Base-by-base conservation (phyloP, 2,329 filamentous ascomycete species). In the Fusarium succisae region DNA sequence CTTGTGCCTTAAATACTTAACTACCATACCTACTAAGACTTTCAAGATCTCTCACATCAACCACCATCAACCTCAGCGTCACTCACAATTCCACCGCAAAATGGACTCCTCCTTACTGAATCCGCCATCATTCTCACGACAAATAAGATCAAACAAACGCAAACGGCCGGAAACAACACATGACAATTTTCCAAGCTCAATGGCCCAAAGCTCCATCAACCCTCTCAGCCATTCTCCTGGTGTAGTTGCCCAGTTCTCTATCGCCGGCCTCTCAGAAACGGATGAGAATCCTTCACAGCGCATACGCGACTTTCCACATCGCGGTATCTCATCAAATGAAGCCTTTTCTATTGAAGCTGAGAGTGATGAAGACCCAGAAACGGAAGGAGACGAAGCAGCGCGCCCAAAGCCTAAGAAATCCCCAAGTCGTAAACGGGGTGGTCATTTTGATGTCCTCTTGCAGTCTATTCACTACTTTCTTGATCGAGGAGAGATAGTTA, bases 381-480 rank as follows among this genome's bases (percentile, higher is more conserved):
- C 65, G 51, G 63, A 74, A 51, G 58, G 47, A 26, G 58, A 64
- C 59, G 44, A 55, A 37, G 38, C 59, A 60, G 56, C 66, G 41
- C 64, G 50, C 15, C 70, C 57, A 73, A 69, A 67, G 45, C 67
- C 65, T n/a, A 59, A 67, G 38, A 64, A 73, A 30, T 37, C 43
- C 6, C 54, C 63, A n/a, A 65, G 55, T 11, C 64, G 67, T n/a
- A 70, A 55, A 45, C 73, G 70, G 3, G 75, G 73, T 28, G 74
- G 84, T 24, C 92, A 95, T 82, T 82, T 96, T 10, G 86, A 89
- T 63, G 89, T 91, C 17, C 83, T 98, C 64, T 91, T 91, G 4
- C 87, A 91, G 8, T 85, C 95, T 24, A 83, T 96, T 76, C 92
- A 96, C 81, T 89, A 89, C 41, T 94, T 92, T 77, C 86, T 98